Evolutionary conservation across 495 filamentous ascomycete species (phyloP).

Genomic region (Pseudoneurospora amorphoporcata): DNA sequence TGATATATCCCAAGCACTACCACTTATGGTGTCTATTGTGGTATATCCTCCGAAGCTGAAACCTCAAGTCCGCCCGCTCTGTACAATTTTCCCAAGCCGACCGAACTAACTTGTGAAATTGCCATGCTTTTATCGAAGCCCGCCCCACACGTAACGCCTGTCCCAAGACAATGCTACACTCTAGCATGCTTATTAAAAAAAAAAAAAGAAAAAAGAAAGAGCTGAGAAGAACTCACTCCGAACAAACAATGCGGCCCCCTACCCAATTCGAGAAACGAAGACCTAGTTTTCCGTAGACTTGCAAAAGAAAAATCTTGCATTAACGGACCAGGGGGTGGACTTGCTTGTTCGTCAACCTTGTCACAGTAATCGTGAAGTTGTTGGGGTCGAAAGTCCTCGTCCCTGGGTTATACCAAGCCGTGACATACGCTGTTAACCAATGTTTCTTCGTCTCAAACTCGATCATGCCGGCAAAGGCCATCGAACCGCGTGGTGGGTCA

Average conservation of each 20-base stretch:
- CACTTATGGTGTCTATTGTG: background rate
- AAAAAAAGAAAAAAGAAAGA: background rate
- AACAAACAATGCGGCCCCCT: background rate
- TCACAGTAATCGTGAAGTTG: conserved; percentile 3
- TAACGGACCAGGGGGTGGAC: background rate
- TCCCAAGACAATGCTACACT: background rate
- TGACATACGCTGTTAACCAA: conserved; percentile 19
- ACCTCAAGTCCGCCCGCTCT: background rate
- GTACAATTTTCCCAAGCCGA: background rate
- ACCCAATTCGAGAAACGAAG: background rate
- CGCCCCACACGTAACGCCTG: background rate
- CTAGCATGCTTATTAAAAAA: background rate
- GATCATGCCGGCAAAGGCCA: conserved; percentile 55
- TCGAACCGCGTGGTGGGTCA: conserved; percentile 50
- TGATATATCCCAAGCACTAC: background rate
- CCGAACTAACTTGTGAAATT: background rate
- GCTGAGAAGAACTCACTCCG: background rate
- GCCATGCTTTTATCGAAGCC: background rate
- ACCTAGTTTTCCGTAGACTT: background rate
- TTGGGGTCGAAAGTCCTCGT: conserved; percentile 8
- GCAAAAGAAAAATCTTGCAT: background rate
- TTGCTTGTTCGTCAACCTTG: conserved; percentile 8
- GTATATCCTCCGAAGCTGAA: background rate
- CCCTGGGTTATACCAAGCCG: conserved; percentile 22
- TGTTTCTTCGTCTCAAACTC: conserved; percentile 49